A percentile compares a stretch with the other conserved stretches of the same genome.
These are phyloP conservation scores for Oryza longistaminata DNA, from an alignment of 176 grass and related monocot genomes.

Conservation along the genomic window DNA sequence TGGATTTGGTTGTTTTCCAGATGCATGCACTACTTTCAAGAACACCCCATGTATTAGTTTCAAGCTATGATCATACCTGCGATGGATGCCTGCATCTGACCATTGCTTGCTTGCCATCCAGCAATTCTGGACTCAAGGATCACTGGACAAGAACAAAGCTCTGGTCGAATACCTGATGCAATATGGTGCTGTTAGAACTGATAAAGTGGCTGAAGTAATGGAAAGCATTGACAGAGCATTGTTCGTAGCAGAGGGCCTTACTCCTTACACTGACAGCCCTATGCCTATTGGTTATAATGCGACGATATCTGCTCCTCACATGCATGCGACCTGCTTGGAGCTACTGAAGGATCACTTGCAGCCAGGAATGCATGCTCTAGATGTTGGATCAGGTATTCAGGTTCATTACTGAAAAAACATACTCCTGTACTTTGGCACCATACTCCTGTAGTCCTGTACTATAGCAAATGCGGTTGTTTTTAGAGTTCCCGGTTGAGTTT, in stretches of 20 bases:
- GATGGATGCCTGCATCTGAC: background rate
- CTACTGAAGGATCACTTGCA: slow-evolving; percentile 73
- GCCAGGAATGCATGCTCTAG: slow-evolving; percentile 74
- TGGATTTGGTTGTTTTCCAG: background rate
- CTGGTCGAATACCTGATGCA: slow-evolving; percentile 67
- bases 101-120: slow-evolving; percentile 37
- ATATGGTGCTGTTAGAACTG: slow-evolving; percentile 45
- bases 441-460: background rate
- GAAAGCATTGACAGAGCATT: slow-evolving; percentile 66
- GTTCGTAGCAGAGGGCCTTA: slow-evolving; percentile 56
- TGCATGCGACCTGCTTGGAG: slow-evolving; percentile 85
- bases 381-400: slow-evolving; percentile 93
- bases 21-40: background rate
- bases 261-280: slow-evolving; percentile 68
- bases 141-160: slow-evolving; percentile 67
- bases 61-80: too few species aligned
- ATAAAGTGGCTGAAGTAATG: slow-evolving; percentile 72
- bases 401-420: slow-evolving; percentile 19
- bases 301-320: slow-evolving; percentile 84
- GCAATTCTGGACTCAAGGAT: slow-evolving; percentile 68
- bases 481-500: too few species aligned
- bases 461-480: background rate
- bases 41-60: background rate
- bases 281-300: slow-evolving; percentile 84
- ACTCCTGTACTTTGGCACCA: background rate